A percentile compares a stretch with the other conserved stretches of the same genome.
These are phyloP conservation scores for Phyllostachys edulis DNA, from an alignment of 176 grass and related monocot genomes.

Conservation along the genomic window DNA sequence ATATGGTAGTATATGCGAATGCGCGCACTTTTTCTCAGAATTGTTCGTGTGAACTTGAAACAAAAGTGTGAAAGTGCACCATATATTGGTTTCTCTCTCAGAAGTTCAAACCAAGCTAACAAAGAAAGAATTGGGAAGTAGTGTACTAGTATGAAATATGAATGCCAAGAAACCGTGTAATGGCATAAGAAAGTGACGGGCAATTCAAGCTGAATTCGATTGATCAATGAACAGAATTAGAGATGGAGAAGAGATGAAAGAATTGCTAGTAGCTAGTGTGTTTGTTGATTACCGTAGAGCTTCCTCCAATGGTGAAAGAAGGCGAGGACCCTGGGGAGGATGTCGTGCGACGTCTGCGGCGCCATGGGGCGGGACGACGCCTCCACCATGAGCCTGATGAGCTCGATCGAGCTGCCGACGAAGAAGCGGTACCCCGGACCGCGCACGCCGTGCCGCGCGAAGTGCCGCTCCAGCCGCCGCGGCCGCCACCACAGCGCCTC, in stretches of 20 bases:
- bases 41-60: background rate
- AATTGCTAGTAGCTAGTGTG: background rate
- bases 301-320: slow-evolving; percentile 93
- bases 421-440: slow-evolving; percentile 87
- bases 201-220: background rate
- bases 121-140: background rate
- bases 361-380: slow-evolving; percentile 60
- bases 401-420: slow-evolving; percentile 80
- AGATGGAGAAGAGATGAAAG: background rate
- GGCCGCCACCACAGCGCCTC: slow-evolving; percentile 88
- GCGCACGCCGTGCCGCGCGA: slow-evolving; percentile 67
- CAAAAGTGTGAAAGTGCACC: slow-evolving; percentile 10
- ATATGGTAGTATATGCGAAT: background rate
- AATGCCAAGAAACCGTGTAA: background rate
- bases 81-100: background rate
- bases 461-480: slow-evolving; percentile 64
- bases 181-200: background rate
- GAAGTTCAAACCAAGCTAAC: background rate
- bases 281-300: slow-evolving; percentile 50
- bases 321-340: slow-evolving; percentile 83
- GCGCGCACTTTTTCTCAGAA: background rate
- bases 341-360: slow-evolving; percentile 59
- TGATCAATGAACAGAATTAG: background rate
- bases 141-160: background rate
- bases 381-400: slow-evolving; percentile 66